These are phyloP conservation scores for Alternaria sp. DNA, from an alignment of 2,329 filamentous ascomycete genomes.

Conservation along the genomic window DNA sequence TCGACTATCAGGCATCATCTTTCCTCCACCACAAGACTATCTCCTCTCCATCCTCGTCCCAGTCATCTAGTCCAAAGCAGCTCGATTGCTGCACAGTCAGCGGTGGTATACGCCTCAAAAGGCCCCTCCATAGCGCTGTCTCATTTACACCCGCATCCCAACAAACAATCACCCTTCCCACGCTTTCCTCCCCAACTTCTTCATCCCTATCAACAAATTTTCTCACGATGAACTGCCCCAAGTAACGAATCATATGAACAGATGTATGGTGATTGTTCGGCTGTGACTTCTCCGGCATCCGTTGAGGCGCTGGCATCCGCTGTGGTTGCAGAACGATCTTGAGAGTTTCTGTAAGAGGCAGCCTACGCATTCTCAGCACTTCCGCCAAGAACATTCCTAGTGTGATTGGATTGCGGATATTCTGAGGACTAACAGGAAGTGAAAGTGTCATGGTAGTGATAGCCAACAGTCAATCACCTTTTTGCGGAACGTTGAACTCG, in stretches of 20 bases:
- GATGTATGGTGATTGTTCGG: background rate
- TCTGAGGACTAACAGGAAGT: background rate
- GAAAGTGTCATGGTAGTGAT: background rate
- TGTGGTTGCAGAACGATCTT: background rate
- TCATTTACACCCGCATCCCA: background rate
- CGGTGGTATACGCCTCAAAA: background rate
- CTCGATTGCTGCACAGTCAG: background rate
- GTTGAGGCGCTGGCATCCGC: background rate
- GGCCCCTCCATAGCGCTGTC: background rate
- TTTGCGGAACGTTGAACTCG: background rate
- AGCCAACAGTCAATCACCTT: background rate
- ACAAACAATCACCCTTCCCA: background rate
- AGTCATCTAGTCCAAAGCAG: background rate
- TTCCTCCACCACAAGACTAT: background rate
- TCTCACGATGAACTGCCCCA: background rate
- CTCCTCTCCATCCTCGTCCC: background rate
- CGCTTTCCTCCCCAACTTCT: background rate
- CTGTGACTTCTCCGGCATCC: background rate
- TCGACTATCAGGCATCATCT: background rate
- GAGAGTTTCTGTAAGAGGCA: background rate
- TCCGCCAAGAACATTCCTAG: background rate
- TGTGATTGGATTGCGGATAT: background rate
- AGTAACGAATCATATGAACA: background rate
- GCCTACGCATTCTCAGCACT: background rate
- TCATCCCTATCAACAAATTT: background rate